Evolutionary conservation across 2,329 filamentous ascomycete genomes (phyloP).

Genomic region (Botrytis sinoallii): DNA sequence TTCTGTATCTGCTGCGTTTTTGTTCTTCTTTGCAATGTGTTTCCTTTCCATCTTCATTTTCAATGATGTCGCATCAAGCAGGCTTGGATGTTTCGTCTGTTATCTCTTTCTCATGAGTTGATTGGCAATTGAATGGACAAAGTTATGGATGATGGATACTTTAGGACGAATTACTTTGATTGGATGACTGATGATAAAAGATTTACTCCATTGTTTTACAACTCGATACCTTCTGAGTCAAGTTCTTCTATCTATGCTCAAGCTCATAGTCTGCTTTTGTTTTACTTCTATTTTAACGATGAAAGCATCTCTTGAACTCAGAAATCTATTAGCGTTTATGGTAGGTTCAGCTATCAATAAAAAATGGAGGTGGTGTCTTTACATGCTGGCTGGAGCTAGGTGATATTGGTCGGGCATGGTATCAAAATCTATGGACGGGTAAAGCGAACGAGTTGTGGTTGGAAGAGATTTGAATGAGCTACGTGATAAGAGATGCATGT

Average conservation of each 20-base stretch:
- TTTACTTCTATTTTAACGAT: conserved; percentile 2
- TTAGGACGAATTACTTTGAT: not conserved
- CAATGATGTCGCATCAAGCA: not conserved
- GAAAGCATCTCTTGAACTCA: not conserved
- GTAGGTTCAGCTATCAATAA: not conserved
- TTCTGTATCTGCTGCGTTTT: not conserved
- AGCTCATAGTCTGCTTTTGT: not conserved
- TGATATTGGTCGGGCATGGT: not conserved
- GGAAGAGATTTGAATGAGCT: not conserved
- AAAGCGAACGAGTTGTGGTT: not conserved
- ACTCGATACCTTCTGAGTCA: not conserved
- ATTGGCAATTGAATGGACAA: not conserved
- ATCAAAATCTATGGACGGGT: not conserved
- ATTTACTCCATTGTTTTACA: not conserved
- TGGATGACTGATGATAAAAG: conserved; percentile 3
- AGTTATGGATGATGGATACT: not conserved
- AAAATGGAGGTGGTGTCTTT: not conserved
- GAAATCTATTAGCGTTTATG: not conserved
- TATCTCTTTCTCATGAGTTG: not conserved
- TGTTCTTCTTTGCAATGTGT: not conserved
- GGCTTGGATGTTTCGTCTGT: conserved; percentile 3
- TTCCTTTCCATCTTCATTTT: not conserved
- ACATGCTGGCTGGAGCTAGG: not conserved
- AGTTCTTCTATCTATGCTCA: not conserved
- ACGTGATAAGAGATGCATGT: not conserved